Conservation (phyloP, 495 filamentous ascomycete genomes). For the Penicillium goetzii region DNA sequence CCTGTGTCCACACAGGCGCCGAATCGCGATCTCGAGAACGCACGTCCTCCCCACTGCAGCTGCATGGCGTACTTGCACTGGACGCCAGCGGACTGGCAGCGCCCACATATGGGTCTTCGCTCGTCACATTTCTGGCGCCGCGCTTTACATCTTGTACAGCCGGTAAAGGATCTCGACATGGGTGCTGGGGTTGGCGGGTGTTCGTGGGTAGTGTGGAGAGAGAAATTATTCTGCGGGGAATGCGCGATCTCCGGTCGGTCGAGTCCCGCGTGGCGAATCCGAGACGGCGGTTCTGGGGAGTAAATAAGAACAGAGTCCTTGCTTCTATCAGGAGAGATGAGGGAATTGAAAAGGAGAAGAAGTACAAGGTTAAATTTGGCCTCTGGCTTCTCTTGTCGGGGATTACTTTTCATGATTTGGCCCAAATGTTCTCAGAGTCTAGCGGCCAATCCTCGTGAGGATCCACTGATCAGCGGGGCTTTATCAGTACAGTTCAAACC, state of each 20-base stretch:
- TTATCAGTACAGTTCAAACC: constrained; percentile 11
- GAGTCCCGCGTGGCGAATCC: constrained; percentile 23
- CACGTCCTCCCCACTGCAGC: constrained; percentile 45
- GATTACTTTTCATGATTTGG: background rate
- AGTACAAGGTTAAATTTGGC: constrained; percentile 2
- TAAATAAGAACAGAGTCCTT: background rate
- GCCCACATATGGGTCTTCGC: constrained; percentile 43
- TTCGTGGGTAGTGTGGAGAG: constrained; percentile 8
- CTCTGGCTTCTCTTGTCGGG: background rate
- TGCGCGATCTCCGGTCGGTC: constrained; percentile 16
- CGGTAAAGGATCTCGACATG: constrained; percentile 54
- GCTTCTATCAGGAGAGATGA: background rate
- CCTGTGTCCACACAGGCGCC: constrained; percentile 49
- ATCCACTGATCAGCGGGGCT: constrained; percentile 29
- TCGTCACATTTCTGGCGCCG: constrained; percentile 54
- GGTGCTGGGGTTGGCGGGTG: constrained; percentile 22
- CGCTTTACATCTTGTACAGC: constrained; percentile 52
- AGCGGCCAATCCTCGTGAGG: constrained; percentile 14
- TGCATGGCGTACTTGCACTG: constrained; percentile 45
- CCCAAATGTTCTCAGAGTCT: background rate
- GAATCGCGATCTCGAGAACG: constrained; percentile 52
- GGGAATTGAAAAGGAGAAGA: background rate
- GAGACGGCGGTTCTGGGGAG: constrained; percentile 15
- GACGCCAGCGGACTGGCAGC: constrained; percentile 41
- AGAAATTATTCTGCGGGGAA: constrained; percentile 36